Percentiles rank a stretch among this genome's conserved stretches.
phyloP scores from a whole-genome alignment of 176 grass and related monocot species.

The maize (Zea mays) region DNA sequence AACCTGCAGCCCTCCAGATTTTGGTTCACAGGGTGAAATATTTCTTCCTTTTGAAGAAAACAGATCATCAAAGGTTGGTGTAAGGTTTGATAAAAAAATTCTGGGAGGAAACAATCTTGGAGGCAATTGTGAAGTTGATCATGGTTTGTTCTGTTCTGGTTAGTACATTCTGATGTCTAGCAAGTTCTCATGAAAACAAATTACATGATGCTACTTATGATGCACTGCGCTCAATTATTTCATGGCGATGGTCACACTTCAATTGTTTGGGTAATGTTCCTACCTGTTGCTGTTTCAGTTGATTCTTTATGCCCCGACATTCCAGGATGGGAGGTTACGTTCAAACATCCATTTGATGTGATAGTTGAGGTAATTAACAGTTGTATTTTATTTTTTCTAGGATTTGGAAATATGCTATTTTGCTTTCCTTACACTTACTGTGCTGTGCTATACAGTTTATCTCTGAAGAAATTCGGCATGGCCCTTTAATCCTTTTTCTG shows the following conservation, averaged over 20 bases:
- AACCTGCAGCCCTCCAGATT: conserved; percentile 71
- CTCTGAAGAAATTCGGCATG: conserved; percentile 73
- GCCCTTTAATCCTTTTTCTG: conserved; percentile 83
- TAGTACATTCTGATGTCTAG: conserved; percentile 36
- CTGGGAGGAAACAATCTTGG: conserved; percentile 88
- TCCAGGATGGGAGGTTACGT: conserved; percentile 77
- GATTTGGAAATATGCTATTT: conserved; percentile 25
- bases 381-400: conserved; percentile 28
- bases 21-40: conserved; percentile 83
- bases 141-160: conserved; percentile 97
- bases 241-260: conserved; percentile 31
- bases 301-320: conserved; percentile 71
- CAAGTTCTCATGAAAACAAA: conserved; percentile 26
- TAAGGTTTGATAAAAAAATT: conserved; percentile 90
- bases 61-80: conserved; percentile 83
- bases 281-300: conserved; percentile 52
- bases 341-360: conserved; percentile 74
- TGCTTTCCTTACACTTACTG: conserved; percentile 39
- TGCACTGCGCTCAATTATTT: background rate
- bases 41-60: conserved; percentile 95
- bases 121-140: conserved; percentile 89
- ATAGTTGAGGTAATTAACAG: conserved; percentile 64
- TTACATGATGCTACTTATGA: background rate
- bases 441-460: conserved; percentile 55
- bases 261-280: conserved; percentile 25